A percentile compares a stretch with the other conserved stretches of the same genome.
These are phyloP conservation scores for Luzula sylvatica DNA, from an alignment of 176 grass and related monocot genomes.

Conservation along the genomic window DNA sequence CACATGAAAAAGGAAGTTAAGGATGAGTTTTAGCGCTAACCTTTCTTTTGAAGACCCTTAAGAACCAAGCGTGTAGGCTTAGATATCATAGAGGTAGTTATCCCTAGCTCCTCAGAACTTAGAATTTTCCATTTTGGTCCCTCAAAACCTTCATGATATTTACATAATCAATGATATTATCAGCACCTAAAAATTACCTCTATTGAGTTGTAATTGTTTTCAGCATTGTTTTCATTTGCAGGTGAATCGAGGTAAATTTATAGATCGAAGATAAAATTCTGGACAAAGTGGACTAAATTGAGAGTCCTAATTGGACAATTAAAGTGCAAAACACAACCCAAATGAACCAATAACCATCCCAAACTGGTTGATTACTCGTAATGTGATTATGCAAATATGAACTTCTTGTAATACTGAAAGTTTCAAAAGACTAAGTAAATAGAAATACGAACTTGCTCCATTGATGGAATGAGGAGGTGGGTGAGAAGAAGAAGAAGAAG, in stretches of 20 bases:
- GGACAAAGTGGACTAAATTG: no score
- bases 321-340: no score
- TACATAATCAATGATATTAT: not conserved
- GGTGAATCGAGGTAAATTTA: no score
- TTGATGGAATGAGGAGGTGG: conserved; percentile 7
- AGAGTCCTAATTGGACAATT: no score
- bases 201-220: no score
- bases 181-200: no score
- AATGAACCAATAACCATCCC: no score
- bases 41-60: conserved; percentile 62
- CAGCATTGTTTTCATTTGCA: no score
- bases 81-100: conserved; percentile 68
- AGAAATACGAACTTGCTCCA: conserved; percentile 9
- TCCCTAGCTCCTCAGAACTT: conserved; percentile 55
- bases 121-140: conserved; percentile 55
- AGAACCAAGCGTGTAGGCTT: conserved; percentile 64
- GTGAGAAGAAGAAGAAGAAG: not conserved
- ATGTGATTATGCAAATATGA: no score
- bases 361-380: no score
- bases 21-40: conserved; percentile 15
- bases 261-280: no score
- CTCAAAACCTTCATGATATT: conserved; percentile 28
- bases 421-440: not conserved
- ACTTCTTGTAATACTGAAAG: not conserved
- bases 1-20: not conserved